Base-by-base conservation (phyloP, 116 monocot genomes). In the Zostera marina region DNA sequence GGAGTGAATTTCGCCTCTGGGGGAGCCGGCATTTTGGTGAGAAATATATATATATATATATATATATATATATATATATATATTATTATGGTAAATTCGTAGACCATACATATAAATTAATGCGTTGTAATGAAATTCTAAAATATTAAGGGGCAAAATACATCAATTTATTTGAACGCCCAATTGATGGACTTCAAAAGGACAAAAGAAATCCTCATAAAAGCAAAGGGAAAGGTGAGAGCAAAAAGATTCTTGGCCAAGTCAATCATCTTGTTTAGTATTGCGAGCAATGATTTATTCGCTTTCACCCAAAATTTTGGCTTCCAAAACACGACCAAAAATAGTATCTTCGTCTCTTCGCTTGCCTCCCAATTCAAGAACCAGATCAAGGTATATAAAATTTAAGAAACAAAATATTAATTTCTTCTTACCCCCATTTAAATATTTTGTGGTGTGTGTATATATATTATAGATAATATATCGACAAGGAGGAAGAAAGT, bases 261-360 rank as follows among this genome's bases (percentile, higher is more conserved):
- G n/a, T n/a, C n/a, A n/a, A n/a, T n/a, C n/a, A n/a, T n/a, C n/a
- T n/a, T 46, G 41, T 32, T 72, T 24, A 64, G 47, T 47, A 39
- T 44, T 7, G 77, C 59, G 5, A 69, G 47, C 68, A 77, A 68
- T 19, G 77, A 77, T 42, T n/a, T 72, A n/a, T n/a, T n/a, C n/a
- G 68, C 16, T 0, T 54, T 9, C 38, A 47, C 32, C 59, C 9
- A 4, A 1, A 41, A 52, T 53, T 11, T n/a, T 49, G n/a, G n/a
- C n/a, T 3, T 6, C n/a, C n/a, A n/a, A 7, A 58, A 64, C 65
- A 11, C 0, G 17, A 56, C 71, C 22, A 20, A 15, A 15, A 72
- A 38, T 10, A 23, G 60, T 4, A 53, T 68, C 11, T 68, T 48
- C 68, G 26, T 68, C 22, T 58, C 41, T 12, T 19, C 23, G 4